phyloP scores from a whole-genome alignment of 306 rosid genomes.

The Cicer arietinum region DNA sequence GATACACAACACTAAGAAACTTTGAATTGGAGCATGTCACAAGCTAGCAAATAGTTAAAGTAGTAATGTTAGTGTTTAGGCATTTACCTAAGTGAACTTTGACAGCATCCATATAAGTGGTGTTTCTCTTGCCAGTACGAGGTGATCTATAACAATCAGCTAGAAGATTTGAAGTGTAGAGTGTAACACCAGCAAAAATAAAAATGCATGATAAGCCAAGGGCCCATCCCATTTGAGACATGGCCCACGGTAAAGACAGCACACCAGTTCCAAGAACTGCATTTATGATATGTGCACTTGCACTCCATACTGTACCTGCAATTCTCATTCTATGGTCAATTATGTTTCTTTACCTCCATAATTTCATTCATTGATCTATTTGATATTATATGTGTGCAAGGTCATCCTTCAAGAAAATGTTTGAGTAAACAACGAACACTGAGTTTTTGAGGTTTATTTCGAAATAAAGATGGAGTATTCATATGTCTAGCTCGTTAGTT shows the following conservation, averaged over 20 bases:
- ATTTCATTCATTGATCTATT: too few species aligned
- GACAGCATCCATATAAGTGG: conserved; percentile 56
- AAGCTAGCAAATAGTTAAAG: too few species aligned
- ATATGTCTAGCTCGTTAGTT: too few species aligned
- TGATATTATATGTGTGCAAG: too few species aligned
- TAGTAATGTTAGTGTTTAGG: too few species aligned
- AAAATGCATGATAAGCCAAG: conserved; percentile 35
- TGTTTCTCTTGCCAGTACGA: conserved; percentile 46
- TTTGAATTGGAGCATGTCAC: too few species aligned
- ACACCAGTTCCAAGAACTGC: conserved; percentile 54
- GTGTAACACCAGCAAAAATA: conserved; percentile 40
- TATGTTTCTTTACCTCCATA: too few species aligned
- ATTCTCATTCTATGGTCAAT: neutral
- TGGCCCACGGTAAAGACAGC: conserved; percentile 48
- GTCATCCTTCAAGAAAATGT: too few species aligned
- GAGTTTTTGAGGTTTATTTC: too few species aligned
- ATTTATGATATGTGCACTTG: conserved; percentile 52
- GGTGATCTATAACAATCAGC: conserved; percentile 58
- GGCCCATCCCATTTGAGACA: conserved; percentile 54
- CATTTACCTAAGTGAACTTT: conserved; percentile 31
- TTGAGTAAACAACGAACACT: too few species aligned
- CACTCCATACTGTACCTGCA: conserved; percentile 51
- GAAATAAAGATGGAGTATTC: too few species aligned
- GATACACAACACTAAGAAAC: too few species aligned
- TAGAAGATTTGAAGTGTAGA: conserved; percentile 49